Evolutionary conservation across 345 rosid species (phyloP).

Genomic region (Microcos paniculata): DNA sequence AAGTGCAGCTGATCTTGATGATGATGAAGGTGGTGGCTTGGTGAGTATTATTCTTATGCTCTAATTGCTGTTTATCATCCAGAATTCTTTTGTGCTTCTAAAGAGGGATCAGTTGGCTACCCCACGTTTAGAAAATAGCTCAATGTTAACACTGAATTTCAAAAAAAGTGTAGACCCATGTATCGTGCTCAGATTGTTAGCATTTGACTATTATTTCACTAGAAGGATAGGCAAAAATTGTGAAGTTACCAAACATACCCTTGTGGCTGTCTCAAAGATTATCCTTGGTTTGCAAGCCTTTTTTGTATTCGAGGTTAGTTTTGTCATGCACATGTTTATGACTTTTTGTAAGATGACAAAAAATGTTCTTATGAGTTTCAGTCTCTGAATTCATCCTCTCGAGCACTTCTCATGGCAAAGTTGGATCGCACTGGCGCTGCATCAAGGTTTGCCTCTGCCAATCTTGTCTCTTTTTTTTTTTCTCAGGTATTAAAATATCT

Average conservation of each 20-base stretch:
- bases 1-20: constrained; percentile 86
- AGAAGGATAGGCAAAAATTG: not conserved
- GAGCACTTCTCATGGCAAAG: constrained; percentile 89
- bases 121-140: not conserved
- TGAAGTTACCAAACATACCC: not conserved
- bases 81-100: not conserved
- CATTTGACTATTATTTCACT: not conserved
- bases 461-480: too few relatives aligned
- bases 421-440: constrained; percentile 85
- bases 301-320: constrained; percentile 1
- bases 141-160: not conserved
- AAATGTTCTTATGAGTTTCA: constrained; percentile 35
- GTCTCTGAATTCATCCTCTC: constrained; percentile 88
- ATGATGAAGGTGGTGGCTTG: constrained; percentile 95
- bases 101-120: not conserved
- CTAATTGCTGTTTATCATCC: not conserved
- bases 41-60: constrained; percentile 42
- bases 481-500: not conserved
- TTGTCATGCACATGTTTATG: not conserved
- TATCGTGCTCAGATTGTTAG: not conserved
- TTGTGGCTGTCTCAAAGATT: not conserved
- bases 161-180: not conserved
- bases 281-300: not conserved
- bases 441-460: constrained; percentile 52
- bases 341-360: constrained; percentile 5